These are phyloP conservation scores for Dictyostelium firmibasis DNA, from an alignment of 78 protist genomes.

Conservation along the genomic window DNA sequence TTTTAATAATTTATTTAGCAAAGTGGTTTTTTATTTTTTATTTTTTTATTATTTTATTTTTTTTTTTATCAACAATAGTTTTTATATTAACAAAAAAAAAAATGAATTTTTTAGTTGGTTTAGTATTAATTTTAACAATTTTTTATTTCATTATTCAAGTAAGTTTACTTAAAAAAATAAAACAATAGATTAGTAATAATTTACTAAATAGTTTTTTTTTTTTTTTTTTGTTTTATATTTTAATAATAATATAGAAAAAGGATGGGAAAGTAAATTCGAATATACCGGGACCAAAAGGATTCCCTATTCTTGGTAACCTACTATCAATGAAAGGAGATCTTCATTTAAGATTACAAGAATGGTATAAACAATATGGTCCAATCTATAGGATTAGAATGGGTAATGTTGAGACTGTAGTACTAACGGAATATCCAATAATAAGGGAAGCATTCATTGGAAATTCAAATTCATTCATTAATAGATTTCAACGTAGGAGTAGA, in stretches of 20 bases:
- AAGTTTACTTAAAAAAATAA: background rate
- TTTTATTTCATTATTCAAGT: background rate
- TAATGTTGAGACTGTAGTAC: background rate
- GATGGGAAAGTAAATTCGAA: background rate
- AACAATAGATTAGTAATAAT: too few species aligned
- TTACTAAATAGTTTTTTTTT: background rate
- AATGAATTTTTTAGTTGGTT: background rate
- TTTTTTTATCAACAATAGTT: background rate
- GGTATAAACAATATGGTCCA: conserved; percentile 32
- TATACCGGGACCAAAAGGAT: background rate
- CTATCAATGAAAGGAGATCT: background rate
- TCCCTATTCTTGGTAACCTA: conserved; percentile 7
- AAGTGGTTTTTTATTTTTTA: too few species aligned
- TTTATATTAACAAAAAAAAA: too few species aligned
- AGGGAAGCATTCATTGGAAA: conserved; percentile 24
- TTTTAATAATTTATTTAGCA: too few species aligned
- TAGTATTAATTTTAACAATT: background rate
- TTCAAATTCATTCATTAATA: background rate
- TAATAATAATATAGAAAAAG: background rate
- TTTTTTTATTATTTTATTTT: too few species aligned
- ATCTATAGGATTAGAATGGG: conserved; percentile 16
- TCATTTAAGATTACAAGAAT: background rate
- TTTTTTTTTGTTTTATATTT: too few species aligned
- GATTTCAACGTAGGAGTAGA: conserved; percentile 12
- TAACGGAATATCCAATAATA: conserved; percentile 8